These are phyloP conservation scores for Begonia masoniana DNA, from an alignment of 306 rosid species.

Conservation along the genomic window DNA sequence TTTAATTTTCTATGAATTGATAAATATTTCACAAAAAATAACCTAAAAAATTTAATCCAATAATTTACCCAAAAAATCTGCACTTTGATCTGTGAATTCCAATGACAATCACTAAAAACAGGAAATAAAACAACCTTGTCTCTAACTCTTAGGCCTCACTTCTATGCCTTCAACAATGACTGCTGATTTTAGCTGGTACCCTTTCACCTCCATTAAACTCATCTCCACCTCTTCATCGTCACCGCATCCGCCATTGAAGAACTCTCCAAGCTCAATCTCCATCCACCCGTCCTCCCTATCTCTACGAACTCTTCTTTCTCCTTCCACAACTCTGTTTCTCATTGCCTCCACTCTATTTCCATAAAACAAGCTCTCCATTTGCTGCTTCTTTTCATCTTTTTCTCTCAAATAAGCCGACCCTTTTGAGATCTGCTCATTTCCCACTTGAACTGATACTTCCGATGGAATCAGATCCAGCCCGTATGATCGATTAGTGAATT, in stretches of 20 bases:
- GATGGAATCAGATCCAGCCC: slow-evolving; percentile 32
- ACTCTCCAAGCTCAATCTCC: slow-evolving; percentile 58
- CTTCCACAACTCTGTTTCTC: slow-evolving; percentile 3
- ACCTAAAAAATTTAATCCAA: too few species aligned
- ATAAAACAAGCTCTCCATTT: slow-evolving; percentile 24
- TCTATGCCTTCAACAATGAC: slow-evolving; percentile 46
- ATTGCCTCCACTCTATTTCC: slow-evolving; percentile 16
- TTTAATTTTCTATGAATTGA: too few species aligned
- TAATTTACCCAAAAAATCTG: too few species aligned
- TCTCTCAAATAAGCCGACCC: slow-evolving; percentile 17
- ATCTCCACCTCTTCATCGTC: slow-evolving; percentile 30
- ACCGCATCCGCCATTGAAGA: slow-evolving; percentile 16
- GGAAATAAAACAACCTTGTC: too few species aligned
- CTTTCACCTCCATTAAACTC: slow-evolving; percentile 28
- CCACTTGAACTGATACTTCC: slow-evolving; percentile 18
- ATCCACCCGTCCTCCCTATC: slow-evolving; percentile 50
- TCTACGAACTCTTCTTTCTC: neutral
- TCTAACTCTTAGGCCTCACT: slow-evolving; percentile 26
- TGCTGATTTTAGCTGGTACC: slow-evolving; percentile 47
- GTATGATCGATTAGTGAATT: slow-evolving; percentile 23
- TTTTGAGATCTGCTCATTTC: slow-evolving; percentile 8
- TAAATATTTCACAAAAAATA: too few species aligned
- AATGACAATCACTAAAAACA: neutral
- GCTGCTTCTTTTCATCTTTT: slow-evolving; percentile 12
- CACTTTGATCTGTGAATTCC: too few species aligned